Evolutionary conservation across 2,329 filamentous ascomycete species (phyloP).

Genomic region (Alternaria arborescens): DNA sequence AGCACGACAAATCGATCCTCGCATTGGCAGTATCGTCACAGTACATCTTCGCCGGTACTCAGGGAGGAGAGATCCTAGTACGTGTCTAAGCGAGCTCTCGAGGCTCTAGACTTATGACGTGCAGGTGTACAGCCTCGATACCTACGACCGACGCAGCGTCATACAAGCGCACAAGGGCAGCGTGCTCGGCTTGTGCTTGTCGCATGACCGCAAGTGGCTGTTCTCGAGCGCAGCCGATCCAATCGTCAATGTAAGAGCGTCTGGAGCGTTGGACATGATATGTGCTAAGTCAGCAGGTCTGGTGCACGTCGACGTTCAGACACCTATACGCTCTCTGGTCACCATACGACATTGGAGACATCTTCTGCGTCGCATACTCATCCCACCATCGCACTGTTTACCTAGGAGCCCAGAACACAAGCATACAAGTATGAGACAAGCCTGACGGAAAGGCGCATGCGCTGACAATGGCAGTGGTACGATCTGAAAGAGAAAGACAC

Average conservation of each 20-base stretch:
- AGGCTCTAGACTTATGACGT: constrained; percentile 21
- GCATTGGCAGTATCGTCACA: constrained; percentile 81
- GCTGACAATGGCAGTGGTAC: constrained; percentile 70
- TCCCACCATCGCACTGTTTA: constrained; percentile 81
- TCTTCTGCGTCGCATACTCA: constrained; percentile 95
- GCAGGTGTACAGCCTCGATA: constrained; percentile 83
- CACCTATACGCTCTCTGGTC: constrained; percentile 91
- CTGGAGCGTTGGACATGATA: no score
- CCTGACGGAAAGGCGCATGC: neutral
- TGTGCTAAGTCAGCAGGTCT: constrained; percentile 62
- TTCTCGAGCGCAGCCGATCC: constrained; percentile 95
- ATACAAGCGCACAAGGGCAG: constrained; percentile 92
- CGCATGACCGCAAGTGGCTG: constrained; percentile 75
- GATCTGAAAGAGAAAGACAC: constrained; percentile 71
- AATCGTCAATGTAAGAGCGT: constrained; percentile 75
- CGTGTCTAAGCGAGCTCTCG: constrained; percentile 25
- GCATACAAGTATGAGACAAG: constrained; percentile 63
- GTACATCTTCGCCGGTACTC: constrained; percentile 89
- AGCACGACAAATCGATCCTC: constrained; percentile 81
- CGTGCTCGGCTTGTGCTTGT: constrained; percentile 84
- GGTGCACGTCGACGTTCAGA: constrained; percentile 79
- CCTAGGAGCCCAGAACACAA: constrained; percentile 91
- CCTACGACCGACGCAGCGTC: constrained; percentile 79
- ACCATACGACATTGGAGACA: constrained; percentile 90
- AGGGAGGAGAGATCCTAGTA: constrained; percentile 89